A percentile compares a stretch with the other conserved stretches of the same genome.
phyloP scores from a whole-genome alignment of 805 yeast genomes.

The Saccharomycopsis javanensis region DNA sequence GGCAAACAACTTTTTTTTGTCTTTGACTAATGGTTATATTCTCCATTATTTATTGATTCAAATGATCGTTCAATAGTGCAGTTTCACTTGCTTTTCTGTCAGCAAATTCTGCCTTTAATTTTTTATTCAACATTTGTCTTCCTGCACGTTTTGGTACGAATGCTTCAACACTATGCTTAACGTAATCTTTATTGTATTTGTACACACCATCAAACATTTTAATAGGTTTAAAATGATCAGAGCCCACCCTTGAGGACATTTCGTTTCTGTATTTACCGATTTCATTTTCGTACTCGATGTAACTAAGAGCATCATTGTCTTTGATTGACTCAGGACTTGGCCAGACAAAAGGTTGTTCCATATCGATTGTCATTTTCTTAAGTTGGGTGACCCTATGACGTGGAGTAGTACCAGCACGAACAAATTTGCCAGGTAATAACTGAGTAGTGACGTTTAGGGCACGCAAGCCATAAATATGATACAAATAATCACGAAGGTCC shows the following conservation, averaged over 20 bases:
- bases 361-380: slow-evolving; percentile 94
- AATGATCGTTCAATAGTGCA: neutral
- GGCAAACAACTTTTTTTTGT: neutral
- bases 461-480: slow-evolving; percentile 80
- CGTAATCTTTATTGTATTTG: slow-evolving; percentile 23
- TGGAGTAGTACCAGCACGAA: slow-evolving; percentile 43
- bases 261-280: slow-evolving; percentile 44
- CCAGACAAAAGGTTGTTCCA: slow-evolving; percentile 95
- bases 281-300: slow-evolving; percentile 34
- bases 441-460: slow-evolving; percentile 86
- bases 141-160: slow-evolving; percentile 45
- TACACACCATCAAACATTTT: slow-evolving; percentile 67
- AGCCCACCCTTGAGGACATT: slow-evolving; percentile 42
- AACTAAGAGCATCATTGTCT: slow-evolving; percentile 29
- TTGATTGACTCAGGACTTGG: slow-evolving; percentile 46
- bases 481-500: slow-evolving; percentile 89
- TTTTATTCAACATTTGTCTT: slow-evolving; percentile 32
- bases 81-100: slow-evolving; percentile 28
- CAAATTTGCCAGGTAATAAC: slow-evolving; percentile 61
- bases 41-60: neutral
- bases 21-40: neutral
- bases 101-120: slow-evolving; percentile 25
- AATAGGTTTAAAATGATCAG: slow-evolving; percentile 59
- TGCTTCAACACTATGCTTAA: slow-evolving; percentile 50
- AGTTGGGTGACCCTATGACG: slow-evolving; percentile 72